A percentile compares a stretch with the other conserved stretches of the same genome.
These are phyloP conservation scores for Lagenidium giganteum DNA, from an alignment of 352 stramenopile genomes.

Conservation along the genomic window DNA sequence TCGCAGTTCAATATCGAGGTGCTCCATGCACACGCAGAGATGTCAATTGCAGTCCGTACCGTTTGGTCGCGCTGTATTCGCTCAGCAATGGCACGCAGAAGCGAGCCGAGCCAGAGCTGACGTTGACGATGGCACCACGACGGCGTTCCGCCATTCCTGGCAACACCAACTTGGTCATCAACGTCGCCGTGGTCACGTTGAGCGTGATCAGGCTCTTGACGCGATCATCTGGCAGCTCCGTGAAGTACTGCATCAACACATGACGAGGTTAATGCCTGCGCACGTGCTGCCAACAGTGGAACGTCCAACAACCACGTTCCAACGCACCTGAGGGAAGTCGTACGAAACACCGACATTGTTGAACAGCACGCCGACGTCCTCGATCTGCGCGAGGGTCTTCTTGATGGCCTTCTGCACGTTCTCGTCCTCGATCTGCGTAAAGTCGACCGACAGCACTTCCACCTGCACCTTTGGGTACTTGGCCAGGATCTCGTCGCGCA, in stretches of 20 bases:
- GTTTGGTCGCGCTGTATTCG: slow-evolving; percentile 97
- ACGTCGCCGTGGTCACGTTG: slow-evolving; percentile 65
- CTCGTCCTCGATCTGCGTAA: slow-evolving; percentile 86
- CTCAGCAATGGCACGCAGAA: slow-evolving; percentile 95
- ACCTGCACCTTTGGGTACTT: slow-evolving; percentile 89
- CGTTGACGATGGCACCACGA: slow-evolving; percentile 96
- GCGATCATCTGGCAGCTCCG: slow-evolving; percentile 93
- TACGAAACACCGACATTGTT: slow-evolving; percentile 99
- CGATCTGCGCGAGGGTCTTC: slow-evolving; percentile 49
- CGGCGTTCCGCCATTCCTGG: slow-evolving; percentile 94
- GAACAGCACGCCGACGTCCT: slow-evolving; percentile 97
- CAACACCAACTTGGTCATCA: slow-evolving; percentile 86
- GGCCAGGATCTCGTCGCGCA: slow-evolving; percentile 91
- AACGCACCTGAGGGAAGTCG: slow-evolving; percentile 87
- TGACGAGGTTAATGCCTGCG: not conserved
- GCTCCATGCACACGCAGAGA: too few species aligned
- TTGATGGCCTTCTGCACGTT: slow-evolving; percentile 50
- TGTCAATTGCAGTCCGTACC: too few species aligned
- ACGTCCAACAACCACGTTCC: too few species aligned
- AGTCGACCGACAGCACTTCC: slow-evolving; percentile 92
- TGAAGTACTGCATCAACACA: slow-evolving; percentile 84
- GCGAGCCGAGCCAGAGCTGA: slow-evolving; percentile 94
- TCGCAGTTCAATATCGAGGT: slow-evolving; percentile 1
- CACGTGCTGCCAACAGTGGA: not conserved
- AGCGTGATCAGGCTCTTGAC: slow-evolving; percentile 91